phyloP scores from a whole-genome alignment of 805 yeast species.

The Wickerhamomyces strasburgensis region DNA sequence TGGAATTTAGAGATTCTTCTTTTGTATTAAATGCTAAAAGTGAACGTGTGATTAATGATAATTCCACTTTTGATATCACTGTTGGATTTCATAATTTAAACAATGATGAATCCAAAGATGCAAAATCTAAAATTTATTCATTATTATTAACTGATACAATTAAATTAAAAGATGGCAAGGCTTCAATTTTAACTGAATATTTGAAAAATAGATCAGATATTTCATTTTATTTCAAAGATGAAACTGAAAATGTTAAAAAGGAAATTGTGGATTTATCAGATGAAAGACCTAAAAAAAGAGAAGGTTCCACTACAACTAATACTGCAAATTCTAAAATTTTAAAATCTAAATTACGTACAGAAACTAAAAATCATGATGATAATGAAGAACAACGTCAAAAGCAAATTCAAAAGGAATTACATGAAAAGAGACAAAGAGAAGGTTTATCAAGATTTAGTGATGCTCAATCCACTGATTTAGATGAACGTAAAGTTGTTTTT shows the following conservation, averaged over 20 bases:
- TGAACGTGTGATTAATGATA: constrained; percentile 61
- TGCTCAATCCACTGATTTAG: constrained; percentile 61
- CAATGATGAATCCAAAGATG: constrained; percentile 39
- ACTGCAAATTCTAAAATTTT: constrained; percentile 54
- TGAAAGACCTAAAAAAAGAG: constrained; percentile 25
- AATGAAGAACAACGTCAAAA: constrained; percentile 74
- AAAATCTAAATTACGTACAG: constrained; percentile 75
- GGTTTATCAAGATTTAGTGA: constrained; percentile 80
- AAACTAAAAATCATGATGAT: constrained; percentile 68
- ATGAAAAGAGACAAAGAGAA: constrained; percentile 78
- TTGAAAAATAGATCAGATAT: constrained; percentile 69
- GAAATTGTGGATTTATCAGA: constrained; percentile 39
- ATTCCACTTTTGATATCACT: constrained; percentile 69
- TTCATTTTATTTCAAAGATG: constrained; percentile 79
- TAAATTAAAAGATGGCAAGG: constrained; percentile 54
- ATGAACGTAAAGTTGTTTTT: constrained; percentile 67
- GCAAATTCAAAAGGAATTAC: constrained; percentile 77
- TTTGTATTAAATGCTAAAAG: constrained; percentile 70
- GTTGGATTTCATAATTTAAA: constrained; percentile 69
- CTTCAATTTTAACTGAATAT: constrained; percentile 66
- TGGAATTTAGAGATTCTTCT: constrained; percentile 80
- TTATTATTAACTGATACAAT: constrained; percentile 78
- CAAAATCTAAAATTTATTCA: constrained; percentile 57
- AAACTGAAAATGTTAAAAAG: constrained; percentile 39
- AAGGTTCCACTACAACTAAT: constrained; percentile 26